Evolutionary conservation across 306 rosid genomes (phyloP).

Genomic region (Carpinus fangiana): DNA sequence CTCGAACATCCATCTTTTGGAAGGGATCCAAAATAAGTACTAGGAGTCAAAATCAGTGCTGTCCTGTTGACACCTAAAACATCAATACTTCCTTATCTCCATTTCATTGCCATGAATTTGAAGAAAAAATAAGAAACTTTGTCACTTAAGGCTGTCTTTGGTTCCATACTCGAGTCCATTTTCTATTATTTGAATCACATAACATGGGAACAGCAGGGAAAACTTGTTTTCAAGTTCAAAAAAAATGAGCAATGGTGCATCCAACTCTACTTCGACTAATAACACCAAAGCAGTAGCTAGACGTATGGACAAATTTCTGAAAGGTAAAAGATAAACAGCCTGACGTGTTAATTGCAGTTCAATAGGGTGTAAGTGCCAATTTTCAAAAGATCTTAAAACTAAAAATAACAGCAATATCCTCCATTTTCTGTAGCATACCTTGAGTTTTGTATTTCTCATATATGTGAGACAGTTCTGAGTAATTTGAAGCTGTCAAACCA

Average conservation of each 20-base stretch:
- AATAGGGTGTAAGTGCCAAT: not conserved
- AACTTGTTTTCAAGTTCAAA: not conserved
- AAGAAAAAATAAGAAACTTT: not conserved
- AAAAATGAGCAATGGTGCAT: not conserved
- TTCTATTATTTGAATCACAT: not conserved
- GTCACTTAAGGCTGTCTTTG: not conserved
- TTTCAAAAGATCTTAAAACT: not conserved
- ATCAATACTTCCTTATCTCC: not conserved
- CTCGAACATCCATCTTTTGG: too few species aligned
- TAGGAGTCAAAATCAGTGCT: not conserved
- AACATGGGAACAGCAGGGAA: not conserved
- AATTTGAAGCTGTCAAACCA: conserved; percentile 84
- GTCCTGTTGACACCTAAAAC: not conserved
- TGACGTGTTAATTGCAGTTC: not conserved
- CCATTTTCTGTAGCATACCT: conserved; percentile 50
- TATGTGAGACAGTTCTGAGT: conserved; percentile 83
- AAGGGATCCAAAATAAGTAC: not conserved
- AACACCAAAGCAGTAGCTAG: not conserved
- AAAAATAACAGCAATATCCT: conserved; percentile 19
- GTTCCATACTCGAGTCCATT: not conserved
- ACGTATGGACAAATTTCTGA: not conserved
- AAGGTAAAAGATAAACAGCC: not conserved
- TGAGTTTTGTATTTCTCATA: conserved; percentile 79
- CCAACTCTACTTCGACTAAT: not conserved
- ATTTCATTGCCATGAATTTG: not conserved